These are phyloP conservation scores for Pugionium dolabratum DNA, from an alignment of 345 rosid genomes.

Conservation along the genomic window DNA sequence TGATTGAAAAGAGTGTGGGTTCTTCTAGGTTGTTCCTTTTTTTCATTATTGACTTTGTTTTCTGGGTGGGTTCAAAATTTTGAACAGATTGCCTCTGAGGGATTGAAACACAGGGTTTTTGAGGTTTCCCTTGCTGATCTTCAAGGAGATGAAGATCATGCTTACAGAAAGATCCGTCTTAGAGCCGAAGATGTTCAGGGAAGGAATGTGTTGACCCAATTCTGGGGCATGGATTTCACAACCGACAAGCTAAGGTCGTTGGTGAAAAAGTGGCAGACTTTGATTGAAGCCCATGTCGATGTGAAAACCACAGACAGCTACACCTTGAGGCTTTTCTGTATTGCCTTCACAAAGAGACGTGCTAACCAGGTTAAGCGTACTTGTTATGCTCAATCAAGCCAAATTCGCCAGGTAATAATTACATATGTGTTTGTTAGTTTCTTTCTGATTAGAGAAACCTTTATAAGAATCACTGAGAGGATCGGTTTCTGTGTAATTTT, in stretches of 20 bases:
- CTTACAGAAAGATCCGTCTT: constrained; percentile 84
- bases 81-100: constrained; percentile 91
- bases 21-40: background rate
- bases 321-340: constrained; percentile 87
- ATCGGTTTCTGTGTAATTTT: background rate
- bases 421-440: background rate
- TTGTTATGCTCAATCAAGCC: constrained; percentile 92
- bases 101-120: constrained; percentile 84
- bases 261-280: constrained; percentile 90
- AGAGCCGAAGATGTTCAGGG: constrained; percentile 97
- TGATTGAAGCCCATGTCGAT: constrained; percentile 92
- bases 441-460: too few species aligned
- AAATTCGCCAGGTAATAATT: constrained; percentile 58
- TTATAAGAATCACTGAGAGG: background rate
- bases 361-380: constrained; percentile 93
- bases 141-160: constrained; percentile 74
- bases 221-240: constrained; percentile 98
- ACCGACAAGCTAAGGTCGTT: constrained; percentile 92
- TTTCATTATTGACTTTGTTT: background rate
- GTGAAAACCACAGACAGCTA: constrained; percentile 86
- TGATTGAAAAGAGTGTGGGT: too few species aligned
- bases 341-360: constrained; percentile 88
- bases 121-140: constrained; percentile 92
- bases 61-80: background rate
- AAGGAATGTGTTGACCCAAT: constrained; percentile 80